phyloP scores from a whole-genome alignment of 352 stramenopile genomes.

The Phytophthora pisi region DNA sequence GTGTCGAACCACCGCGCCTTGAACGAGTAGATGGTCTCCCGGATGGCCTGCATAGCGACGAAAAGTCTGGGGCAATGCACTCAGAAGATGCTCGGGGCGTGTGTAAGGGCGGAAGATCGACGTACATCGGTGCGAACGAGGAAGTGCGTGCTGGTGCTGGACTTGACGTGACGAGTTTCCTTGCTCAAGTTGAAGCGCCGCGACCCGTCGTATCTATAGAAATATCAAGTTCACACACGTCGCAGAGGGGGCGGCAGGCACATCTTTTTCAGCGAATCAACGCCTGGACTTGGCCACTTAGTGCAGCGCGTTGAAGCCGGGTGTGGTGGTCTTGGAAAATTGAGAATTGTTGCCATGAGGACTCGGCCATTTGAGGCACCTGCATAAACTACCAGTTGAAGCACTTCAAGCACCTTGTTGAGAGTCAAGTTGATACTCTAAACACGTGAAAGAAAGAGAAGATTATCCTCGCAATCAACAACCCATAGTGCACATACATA shows the following conservation, averaged over 20 bases:
- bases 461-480: too few relatives aligned
- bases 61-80: not conserved
- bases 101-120: not conserved
- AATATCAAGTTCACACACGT: constrained; percentile 13
- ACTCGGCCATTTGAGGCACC: too few relatives aligned
- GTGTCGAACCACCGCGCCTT: constrained; percentile 83
- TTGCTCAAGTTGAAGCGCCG: constrained; percentile 16
- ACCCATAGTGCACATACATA: too few relatives aligned
- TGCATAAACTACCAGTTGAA: too few relatives aligned
- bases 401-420: too few relatives aligned
- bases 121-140: not conserved
- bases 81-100: not conserved
- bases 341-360: too few relatives aligned
- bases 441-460: too few relatives aligned
- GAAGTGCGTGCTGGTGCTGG: not conserved
- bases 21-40: constrained; percentile 83
- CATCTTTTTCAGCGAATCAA: constrained; percentile 12
- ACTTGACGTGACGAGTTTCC: constrained; percentile 1
- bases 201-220: not conserved
- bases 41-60: constrained; percentile 58
- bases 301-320: too few relatives aligned
- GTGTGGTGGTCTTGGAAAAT: too few relatives aligned
- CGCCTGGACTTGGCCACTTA: too few relatives aligned
- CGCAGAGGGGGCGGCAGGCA: constrained; percentile 2
- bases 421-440: too few relatives aligned